phyloP scores from a whole-genome alignment of 208 protist genomes.

The Leishmania arabica region DNA sequence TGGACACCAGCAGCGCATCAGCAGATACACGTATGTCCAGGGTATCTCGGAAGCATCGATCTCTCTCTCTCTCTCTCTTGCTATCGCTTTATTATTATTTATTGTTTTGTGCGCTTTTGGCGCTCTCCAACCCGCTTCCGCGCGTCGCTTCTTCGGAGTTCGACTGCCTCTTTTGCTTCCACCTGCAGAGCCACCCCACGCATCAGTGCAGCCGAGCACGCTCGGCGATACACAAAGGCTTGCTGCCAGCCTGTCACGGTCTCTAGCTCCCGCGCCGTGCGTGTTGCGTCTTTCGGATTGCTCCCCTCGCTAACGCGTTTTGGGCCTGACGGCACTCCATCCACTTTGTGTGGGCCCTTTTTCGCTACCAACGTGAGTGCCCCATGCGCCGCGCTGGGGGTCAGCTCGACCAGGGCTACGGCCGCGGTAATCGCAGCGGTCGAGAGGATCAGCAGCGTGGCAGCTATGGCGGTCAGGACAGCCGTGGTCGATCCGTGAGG shows the following conservation, averaged over 20 bases:
- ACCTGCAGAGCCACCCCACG: not conserved
- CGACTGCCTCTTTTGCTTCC: too few species aligned
- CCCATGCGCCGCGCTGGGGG: not conserved
- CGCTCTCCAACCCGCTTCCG: not conserved
- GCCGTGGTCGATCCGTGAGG: conserved; percentile 21
- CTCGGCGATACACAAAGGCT: not conserved
- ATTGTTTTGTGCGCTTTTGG: not conserved
- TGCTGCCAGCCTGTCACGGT: not conserved
- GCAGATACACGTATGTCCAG: not conserved
- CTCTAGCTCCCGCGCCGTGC: not conserved
- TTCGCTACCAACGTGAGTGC: not conserved
- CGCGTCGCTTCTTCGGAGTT: not conserved
- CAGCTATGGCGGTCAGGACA: conserved; percentile 1
- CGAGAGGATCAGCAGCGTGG: conserved; percentile 2
- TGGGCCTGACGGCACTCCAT: not conserved
- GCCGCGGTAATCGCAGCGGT: conserved; percentile 16
- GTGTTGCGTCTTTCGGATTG: not conserved
- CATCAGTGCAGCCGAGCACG: not conserved
- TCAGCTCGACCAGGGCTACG: not conserved
- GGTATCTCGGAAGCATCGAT: not conserved
- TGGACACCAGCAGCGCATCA: not conserved
- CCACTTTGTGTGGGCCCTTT: not conserved
- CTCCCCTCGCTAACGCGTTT: not conserved
- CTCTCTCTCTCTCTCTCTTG: not conserved
- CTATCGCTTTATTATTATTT: not conserved